These are phyloP conservation scores for Fraxinus greggii DNA, from an alignment of 305 asterid species.

Conservation along the genomic window DNA sequence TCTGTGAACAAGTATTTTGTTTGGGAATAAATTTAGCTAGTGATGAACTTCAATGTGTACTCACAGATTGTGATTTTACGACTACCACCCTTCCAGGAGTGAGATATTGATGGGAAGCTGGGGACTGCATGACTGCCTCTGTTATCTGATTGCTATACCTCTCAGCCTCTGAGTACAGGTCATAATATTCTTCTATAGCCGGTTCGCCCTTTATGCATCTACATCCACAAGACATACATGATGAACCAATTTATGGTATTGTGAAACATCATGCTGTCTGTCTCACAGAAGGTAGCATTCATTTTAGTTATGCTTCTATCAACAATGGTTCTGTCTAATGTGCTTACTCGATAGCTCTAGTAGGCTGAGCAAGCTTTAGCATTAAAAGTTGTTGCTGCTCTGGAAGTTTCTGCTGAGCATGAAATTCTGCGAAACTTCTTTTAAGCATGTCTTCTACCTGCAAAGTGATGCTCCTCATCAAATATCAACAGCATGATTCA, in stretches of 20 bases:
- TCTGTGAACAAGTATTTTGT: constrained; percentile 14
- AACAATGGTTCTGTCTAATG: constrained; percentile 15
- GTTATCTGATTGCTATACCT: constrained; percentile 41
- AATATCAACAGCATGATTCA: constrained; percentile 24
- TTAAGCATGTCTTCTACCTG: constrained; percentile 99
- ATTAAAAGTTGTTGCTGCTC: constrained; percentile 80
- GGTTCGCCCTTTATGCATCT: constrained; percentile 99
- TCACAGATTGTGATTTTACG: constrained; percentile 76
- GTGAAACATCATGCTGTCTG: constrained; percentile 9
- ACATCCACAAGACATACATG: constrained; percentile 27
- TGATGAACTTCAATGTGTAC: constrained; percentile 30
- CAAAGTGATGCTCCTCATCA: constrained; percentile 24
- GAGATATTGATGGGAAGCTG: constrained; percentile 59
- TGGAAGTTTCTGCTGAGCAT: constrained; percentile 95
- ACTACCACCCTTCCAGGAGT: constrained; percentile 85
- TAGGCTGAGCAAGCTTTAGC: constrained; percentile 80
- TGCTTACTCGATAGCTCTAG: constrained; percentile 76
- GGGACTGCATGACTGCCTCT: constrained; percentile 79
- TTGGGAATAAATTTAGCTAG: constrained; percentile 12
- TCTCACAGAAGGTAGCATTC: constrained; percentile 6
- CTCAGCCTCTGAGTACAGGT: constrained; percentile 73
- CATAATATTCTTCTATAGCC: constrained; percentile 88
- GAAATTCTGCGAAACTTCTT: constrained; percentile 99
- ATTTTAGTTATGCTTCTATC: constrained; percentile 4
- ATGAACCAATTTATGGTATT: constrained; percentile 12